Conservation (phyloP, 306 rosid species). For the Argentina anserina region DNA sequence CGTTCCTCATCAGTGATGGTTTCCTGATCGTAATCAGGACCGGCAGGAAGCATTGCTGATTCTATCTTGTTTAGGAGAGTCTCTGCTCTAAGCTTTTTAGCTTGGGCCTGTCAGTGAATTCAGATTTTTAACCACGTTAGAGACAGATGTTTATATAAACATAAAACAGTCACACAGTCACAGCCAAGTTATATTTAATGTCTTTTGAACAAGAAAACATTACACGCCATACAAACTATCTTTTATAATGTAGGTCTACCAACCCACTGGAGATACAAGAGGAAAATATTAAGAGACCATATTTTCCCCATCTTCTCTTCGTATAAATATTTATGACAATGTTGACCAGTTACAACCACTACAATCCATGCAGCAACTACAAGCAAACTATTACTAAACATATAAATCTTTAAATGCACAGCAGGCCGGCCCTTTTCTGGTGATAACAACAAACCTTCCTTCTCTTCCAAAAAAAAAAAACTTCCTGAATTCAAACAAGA, state of each 20-base stretch:
- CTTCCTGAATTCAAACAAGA: background rate
- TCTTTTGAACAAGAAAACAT: background rate
- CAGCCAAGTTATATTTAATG: background rate
- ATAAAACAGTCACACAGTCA: too few relatives aligned
- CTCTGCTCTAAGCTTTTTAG: slow-evolving; percentile 76
- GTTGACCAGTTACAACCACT: background rate
- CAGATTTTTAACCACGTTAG: background rate
- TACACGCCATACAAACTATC: background rate
- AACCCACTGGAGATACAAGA: background rate
- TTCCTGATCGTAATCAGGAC: slow-evolving; percentile 82
- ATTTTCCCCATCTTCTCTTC: background rate
- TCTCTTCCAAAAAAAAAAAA: too few relatives aligned
- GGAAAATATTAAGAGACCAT: background rate
- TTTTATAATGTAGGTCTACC: background rate
- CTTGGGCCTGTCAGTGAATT: slow-evolving; percentile 66
- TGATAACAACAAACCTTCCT: background rate
- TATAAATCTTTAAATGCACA: background rate
- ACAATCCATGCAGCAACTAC: background rate
- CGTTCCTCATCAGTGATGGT: slow-evolving; percentile 95
- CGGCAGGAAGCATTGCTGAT: slow-evolving; percentile 72
- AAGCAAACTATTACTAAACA: background rate
- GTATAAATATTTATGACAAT: background rate
- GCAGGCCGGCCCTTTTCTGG: background rate
- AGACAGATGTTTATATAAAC: background rate
- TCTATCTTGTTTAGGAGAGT: slow-evolving; percentile 61